Percentiles rank a stretch among this genome's conserved stretches.
These are phyloP conservation scores for Penicillium daleae DNA, from an alignment of 495 filamentous ascomycete genomes.

Conservation along the genomic window DNA sequence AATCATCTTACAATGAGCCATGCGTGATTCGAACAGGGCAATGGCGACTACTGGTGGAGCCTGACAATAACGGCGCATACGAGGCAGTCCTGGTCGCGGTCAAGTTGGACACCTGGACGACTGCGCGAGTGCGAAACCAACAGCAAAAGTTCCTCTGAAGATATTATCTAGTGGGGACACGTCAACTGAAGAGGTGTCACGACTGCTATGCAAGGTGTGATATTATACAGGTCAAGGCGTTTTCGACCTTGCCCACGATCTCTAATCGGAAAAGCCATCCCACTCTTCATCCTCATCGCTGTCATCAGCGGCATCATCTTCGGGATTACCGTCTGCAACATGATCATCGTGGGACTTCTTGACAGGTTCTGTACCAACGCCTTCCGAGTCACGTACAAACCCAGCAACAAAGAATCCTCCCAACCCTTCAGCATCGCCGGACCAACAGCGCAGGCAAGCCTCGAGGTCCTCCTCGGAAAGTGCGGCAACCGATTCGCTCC, in stretches of 20 bases:
- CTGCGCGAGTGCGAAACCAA: conserved; percentile 69
- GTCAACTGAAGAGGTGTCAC: background rate
- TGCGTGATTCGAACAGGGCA: conserved; percentile 81
- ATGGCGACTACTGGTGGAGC: conserved; percentile 77
- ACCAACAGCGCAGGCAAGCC: conserved; percentile 79
- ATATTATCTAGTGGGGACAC: background rate
- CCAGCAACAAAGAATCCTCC: conserved; percentile 75
- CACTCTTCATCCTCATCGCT: conserved; percentile 44
- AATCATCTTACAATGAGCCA: conserved; percentile 28
- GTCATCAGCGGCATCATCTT: conserved; percentile 9
- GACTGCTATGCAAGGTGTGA: background rate
- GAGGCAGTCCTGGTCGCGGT: conserved; percentile 72
- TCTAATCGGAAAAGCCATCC: conserved; percentile 53
- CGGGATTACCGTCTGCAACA: too few relatives aligned
- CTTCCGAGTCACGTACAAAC: conserved; percentile 56
- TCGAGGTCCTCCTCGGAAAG: conserved; percentile 61
- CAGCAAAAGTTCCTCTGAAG: conserved; percentile 64
- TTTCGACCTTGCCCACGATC: background rate
- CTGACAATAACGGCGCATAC: conserved; percentile 41
- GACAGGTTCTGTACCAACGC: conserved; percentile 1
- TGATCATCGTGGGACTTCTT: too few relatives aligned
- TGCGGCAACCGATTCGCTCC: conserved; percentile 26
- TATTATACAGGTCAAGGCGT: conserved; percentile 9
- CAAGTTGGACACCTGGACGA: conserved; percentile 76
- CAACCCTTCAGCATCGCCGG: conserved; percentile 76